Evolutionary conservation across 257 asterid species (phyloP).

Genomic region (Galeopsis tetrahit): DNA sequence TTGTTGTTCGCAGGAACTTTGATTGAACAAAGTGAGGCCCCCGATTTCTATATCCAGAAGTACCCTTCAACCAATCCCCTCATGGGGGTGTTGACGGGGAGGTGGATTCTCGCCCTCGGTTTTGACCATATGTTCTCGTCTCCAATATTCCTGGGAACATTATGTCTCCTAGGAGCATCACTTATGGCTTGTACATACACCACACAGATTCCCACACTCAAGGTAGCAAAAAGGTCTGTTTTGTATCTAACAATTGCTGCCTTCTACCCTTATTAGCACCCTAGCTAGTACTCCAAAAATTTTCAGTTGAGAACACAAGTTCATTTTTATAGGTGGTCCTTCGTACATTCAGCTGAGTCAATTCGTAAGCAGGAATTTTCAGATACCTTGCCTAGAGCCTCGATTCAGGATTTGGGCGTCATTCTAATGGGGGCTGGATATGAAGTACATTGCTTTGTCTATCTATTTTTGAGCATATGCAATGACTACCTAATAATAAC

Average conservation of each 20-base stretch:
- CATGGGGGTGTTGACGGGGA: constrained; percentile 76
- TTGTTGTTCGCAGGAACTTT: constrained; percentile 60
- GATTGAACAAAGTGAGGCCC: constrained; percentile 80
- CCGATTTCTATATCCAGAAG: constrained; percentile 63
- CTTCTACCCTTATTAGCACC: not conserved
- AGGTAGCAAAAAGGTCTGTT: constrained; percentile 90
- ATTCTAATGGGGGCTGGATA: constrained; percentile 81
- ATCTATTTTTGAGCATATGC: not conserved
- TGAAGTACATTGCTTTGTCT: constrained; percentile 57
- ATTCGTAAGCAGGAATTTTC: constrained; percentile 73
- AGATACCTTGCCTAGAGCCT: constrained; percentile 71
- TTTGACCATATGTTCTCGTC: constrained; percentile 91
- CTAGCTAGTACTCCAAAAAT: too few relatives aligned
- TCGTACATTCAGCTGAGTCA: constrained; percentile 67
- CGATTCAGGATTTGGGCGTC: constrained; percentile 73
- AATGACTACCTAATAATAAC: constrained; percentile 7
- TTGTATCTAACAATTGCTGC: constrained; percentile 26
- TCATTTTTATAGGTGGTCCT: constrained; percentile 69
- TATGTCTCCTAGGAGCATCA: constrained; percentile 76
- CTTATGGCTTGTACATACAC: constrained; percentile 91
- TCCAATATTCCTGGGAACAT: constrained; percentile 73
- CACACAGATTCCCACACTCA: constrained; percentile 79
- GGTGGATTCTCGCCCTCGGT: constrained; percentile 82
- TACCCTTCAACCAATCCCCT: constrained; percentile 71
- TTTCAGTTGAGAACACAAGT: constrained; percentile 24